These are phyloP conservation scores for Conringia planisiliqua DNA, from an alignment of 345 rosid genomes.

Conservation along the genomic window DNA sequence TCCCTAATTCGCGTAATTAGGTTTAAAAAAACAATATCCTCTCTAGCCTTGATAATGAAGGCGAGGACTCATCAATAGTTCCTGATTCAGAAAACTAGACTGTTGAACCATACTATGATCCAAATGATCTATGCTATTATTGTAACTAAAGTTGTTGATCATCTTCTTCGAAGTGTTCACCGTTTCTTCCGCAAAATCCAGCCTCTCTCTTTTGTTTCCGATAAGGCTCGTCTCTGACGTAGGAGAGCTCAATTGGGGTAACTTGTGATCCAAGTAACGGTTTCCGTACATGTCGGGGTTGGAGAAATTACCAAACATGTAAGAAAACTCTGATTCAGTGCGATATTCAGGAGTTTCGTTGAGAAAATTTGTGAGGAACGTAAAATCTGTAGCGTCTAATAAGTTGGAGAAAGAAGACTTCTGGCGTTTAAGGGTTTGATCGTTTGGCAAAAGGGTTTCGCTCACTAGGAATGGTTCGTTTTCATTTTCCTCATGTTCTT, in stretches of 20 bases:
- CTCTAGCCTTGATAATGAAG: constrained; percentile 52
- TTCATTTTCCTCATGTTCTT: constrained; percentile 63
- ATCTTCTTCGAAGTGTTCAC: constrained; percentile 46
- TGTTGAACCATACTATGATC: constrained; percentile 32
- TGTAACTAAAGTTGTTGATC: constrained; percentile 47
- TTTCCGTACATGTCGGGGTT: constrained; percentile 19
- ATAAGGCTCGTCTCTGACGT: constrained; percentile 32
- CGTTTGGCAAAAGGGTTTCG: constrained; percentile 34
- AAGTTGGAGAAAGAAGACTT: constrained; percentile 71
- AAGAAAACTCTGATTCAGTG: constrained; percentile 37
- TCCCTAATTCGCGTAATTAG: constrained; percentile 15
- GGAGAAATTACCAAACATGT: constrained; percentile 14
- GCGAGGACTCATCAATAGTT: constrained; percentile 48
- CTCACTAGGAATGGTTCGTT: constrained; percentile 20
- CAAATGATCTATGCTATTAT: constrained; percentile 36
- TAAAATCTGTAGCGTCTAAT: constrained; percentile 69
- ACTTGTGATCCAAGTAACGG: constrained; percentile 47
- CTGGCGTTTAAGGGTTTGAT: constrained; percentile 49
- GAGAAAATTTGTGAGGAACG: constrained; percentile 51
- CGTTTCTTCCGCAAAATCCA: constrained; percentile 39
- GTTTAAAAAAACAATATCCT: constrained; percentile 6
- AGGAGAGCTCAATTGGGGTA: constrained; percentile 48
- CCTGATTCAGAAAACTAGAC: constrained; percentile 42
- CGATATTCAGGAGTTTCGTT: constrained; percentile 46
- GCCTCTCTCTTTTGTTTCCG: constrained; percentile 53